A percentile compares a stretch with the other conserved stretches of the same genome.
These are phyloP conservation scores for Aristolochia contorta DNA, from an alignment of 164 flowering plant species.

Conservation along the genomic window DNA sequence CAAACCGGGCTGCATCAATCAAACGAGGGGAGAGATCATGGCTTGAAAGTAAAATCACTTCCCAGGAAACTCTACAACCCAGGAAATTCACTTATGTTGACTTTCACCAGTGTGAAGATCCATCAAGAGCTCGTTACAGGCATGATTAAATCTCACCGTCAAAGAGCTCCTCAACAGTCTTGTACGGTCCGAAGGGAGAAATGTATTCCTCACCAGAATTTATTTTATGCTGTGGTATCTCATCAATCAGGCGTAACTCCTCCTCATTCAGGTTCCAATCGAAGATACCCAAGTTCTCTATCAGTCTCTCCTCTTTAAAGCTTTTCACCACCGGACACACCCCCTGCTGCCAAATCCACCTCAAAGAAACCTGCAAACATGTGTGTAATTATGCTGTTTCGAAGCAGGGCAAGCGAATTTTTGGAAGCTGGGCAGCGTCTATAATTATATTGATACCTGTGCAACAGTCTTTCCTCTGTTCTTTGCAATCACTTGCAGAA, in stretches of 20 bases:
- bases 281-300: slow-evolving; percentile 18
- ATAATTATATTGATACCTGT: slow-evolving; percentile 10
- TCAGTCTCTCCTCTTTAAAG: slow-evolving; percentile 18
- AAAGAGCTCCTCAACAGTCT: slow-evolving; percentile 20
- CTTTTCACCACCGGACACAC: slow-evolving; percentile 20
- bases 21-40: no score
- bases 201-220: slow-evolving; percentile 1
- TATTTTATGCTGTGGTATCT: slow-evolving; percentile 15
- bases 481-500: slow-evolving; percentile 18
- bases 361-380: slow-evolving; percentile 16
- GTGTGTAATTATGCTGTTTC: no score
- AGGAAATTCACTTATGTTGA: no score
- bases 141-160: slow-evolving; percentile 24
- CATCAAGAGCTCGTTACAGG: no score
- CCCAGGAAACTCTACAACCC: no score
- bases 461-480: slow-evolving; percentile 19
- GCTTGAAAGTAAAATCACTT: no score
- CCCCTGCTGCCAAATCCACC: slow-evolving; percentile 25
- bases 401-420: no score
- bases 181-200: slow-evolving; percentile 14
- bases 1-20: no score
- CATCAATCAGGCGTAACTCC: slow-evolving; percentile 10
- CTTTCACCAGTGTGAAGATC: no score
- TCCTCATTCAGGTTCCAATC: slow-evolving; percentile 21
- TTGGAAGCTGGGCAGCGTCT: not conserved